phyloP scores from a whole-genome alignment of 495 filamentous ascomycete genomes.

The Barbatosphaeria neglecta region DNA sequence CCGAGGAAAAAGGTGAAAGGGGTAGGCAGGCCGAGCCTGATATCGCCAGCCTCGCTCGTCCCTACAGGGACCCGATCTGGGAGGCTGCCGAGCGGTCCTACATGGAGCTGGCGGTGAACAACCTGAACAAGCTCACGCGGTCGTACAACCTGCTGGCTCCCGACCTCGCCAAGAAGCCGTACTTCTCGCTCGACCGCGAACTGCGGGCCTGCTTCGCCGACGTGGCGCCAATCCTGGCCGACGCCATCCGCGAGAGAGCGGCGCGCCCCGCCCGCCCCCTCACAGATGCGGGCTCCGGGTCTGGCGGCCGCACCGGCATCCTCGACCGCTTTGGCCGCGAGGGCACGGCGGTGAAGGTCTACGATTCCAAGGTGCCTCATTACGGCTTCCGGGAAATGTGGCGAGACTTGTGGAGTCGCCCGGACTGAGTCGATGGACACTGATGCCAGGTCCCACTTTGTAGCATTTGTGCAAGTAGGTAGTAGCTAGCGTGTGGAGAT shows the following conservation, averaged over 20 bases:
- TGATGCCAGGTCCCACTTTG: too few species aligned
- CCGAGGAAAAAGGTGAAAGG: not conserved
- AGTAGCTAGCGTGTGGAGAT: too few species aligned
- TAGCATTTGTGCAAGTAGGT: too few species aligned
- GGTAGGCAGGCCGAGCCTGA: conserved; percentile 5
- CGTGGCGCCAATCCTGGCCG: conserved; percentile 62
- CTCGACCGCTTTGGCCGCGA: conserved; percentile 33
- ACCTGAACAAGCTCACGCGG: conserved; percentile 69
- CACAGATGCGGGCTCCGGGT: conserved; percentile 12
- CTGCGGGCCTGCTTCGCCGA: conserved; percentile 72
- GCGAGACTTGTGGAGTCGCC: conserved; percentile 54
- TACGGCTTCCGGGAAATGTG: conserved; percentile 87
- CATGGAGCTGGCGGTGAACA: conserved; percentile 62
- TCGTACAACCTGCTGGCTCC: conserved; percentile 95
- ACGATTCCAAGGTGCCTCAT: conserved; percentile 57
- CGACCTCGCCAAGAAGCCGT: conserved; percentile 84
- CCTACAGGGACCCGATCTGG: conserved; percentile 58
- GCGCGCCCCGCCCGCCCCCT: conserved; percentile 32
- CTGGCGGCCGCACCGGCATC: conserved; percentile 16
- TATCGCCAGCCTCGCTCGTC: conserved; percentile 21
- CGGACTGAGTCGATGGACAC: too few species aligned
- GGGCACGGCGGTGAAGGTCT: conserved; percentile 43
- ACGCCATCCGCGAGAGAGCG: conserved; percentile 60
- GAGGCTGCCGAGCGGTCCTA: conserved; percentile 62
- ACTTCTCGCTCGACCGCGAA: conserved; percentile 76